These are phyloP conservation scores for Ceratocystis cacaofunesta DNA, from an alignment of 2,329 filamentous ascomycete species.

Conservation along the genomic window DNA sequence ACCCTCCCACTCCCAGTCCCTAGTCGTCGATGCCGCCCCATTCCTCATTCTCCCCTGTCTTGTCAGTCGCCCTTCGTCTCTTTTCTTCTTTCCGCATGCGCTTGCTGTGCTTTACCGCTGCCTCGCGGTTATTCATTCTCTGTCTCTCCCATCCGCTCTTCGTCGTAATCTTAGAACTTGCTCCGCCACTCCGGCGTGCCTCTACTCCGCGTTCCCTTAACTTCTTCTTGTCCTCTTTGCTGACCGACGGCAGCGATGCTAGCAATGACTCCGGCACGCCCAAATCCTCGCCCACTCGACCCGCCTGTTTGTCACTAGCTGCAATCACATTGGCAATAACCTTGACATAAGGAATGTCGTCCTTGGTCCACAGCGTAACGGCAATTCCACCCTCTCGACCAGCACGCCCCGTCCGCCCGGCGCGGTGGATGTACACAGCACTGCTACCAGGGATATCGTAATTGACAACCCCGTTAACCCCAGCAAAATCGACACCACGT, in stretches of 20 bases:
- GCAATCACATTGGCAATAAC: slow-evolving; percentile 87
- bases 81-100: slow-evolving; percentile 31
- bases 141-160: slow-evolving; percentile 63
- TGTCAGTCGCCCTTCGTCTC: slow-evolving; percentile 18
- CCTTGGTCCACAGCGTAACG: slow-evolving; percentile 89
- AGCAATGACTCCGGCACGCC: slow-evolving; percentile 74
- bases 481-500: slow-evolving; percentile 85
- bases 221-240: slow-evolving; percentile 69
- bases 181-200: slow-evolving; percentile 36
- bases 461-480: slow-evolving; percentile 91
- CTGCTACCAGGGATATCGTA: slow-evolving; percentile 91
- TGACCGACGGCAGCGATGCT: slow-evolving; percentile 68
- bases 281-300: slow-evolving; percentile 36
- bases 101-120: slow-evolving; percentile 48
- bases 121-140: slow-evolving; percentile 50
- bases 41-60: slow-evolving; percentile 23
- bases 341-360: slow-evolving; percentile 80
- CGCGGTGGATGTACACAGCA: slow-evolving; percentile 83
- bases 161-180: slow-evolving; percentile 58
- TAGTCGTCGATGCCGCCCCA: slow-evolving; percentile 36
- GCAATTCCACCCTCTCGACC: slow-evolving; percentile 77
- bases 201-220: slow-evolving; percentile 73
- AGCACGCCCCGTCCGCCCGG: slow-evolving; percentile 78
- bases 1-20: neutral
- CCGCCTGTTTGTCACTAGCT: slow-evolving; percentile 58